Conservation (phyloP, 2,329 filamentous ascomycete genomes). For the Aureobasidium lini region DNA sequence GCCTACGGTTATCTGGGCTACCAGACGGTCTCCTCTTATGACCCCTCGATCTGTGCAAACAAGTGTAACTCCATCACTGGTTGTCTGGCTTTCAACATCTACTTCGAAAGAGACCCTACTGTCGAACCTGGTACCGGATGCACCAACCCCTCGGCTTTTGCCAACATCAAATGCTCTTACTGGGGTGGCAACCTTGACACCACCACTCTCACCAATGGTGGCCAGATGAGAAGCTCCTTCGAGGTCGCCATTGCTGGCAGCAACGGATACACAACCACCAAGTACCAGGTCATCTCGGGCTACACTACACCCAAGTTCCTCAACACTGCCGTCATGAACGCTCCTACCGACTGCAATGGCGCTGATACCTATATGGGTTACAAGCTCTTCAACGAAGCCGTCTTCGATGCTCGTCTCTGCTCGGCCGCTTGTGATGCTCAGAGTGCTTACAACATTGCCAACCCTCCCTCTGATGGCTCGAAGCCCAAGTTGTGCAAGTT, state of each 20-base stretch:
- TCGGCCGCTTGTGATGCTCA: constrained; percentile 15
- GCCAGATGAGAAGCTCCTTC: constrained; percentile 21
- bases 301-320: constrained; percentile 14
- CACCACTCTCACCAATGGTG: constrained; percentile 15
- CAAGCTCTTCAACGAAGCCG: constrained; percentile 22
- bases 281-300: constrained; percentile 14
- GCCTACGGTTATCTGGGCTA: constrained; percentile 21
- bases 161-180: constrained; percentile 17
- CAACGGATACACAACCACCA: constrained; percentile 20
- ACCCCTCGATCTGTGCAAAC: constrained; percentile 22
- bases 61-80: constrained; percentile 19
- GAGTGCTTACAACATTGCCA: constrained; percentile 17
- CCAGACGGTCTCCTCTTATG: constrained; percentile 22
- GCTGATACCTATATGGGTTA: constrained; percentile 23
- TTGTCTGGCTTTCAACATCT: constrained; percentile 22
- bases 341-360: constrained; percentile 21
- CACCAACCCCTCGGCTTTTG: constrained; percentile 14
- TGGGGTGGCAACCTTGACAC: constrained; percentile 16
- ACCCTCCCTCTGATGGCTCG: constrained; percentile 9
- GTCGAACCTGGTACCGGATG: constrained; percentile 15
- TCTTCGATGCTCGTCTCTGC: constrained; percentile 27
- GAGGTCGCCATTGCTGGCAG: constrained; percentile 26
- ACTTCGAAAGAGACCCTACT: constrained; percentile 17
- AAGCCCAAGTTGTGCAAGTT: constrained; percentile 13
- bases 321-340: constrained; percentile 22